Base-by-base conservation (phyloP, 2,329 filamentous ascomycete genomes). In the Seiridium unicorne region DNA sequence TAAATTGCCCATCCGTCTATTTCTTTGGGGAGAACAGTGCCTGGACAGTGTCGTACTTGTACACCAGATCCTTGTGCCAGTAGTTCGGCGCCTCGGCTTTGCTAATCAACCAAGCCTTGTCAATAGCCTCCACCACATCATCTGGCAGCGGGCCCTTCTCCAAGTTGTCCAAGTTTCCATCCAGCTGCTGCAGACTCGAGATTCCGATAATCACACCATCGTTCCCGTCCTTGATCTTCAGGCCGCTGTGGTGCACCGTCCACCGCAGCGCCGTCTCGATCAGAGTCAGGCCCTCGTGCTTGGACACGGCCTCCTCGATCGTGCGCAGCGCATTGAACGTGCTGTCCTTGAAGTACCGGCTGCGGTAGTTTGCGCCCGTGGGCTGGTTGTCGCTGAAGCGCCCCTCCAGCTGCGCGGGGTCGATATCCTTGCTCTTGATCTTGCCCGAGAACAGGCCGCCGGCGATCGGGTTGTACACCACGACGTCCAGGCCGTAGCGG, bases 381-480 rank as follows among this genome's bases (percentile, higher is more conserved):
- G 57, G 58, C 44, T 74, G 72, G 10, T 73, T 74, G 66, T 89
- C 80, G 64, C 86, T 89, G 77, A 89, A 96, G 42, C 91, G 85
- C 10, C 92, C 91, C 60, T 88, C 85, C 0, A 77, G 74, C 0
- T 90, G 90, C 31, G 80, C 74, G 4, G 40, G 36, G 38, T 55
- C 51, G 46, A 80, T 73, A 65, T 92, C 88, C 54, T 77, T 76
- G 57, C 84, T 84, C 76, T 89, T 91, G 79, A 91, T 87, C 76
- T 93, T 93, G 64, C 91, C 92, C 8, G 86, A 89, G 73, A 96
- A 90, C 10, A 96, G 77, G 1, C 92, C 92, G 26, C 91, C 92
- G 1, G 91, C 91, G 58, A 94, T 79, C 1, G 91, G 92, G 72
- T 95, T 96, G 77, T 93, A 94, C 47, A 92, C 80, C 6, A 94